A percentile compares a stretch with the other conserved stretches of the same genome.
Conservation (phyloP, 495 filamentous ascomycete genomes). For the Trichoderma parareesei region DNA sequence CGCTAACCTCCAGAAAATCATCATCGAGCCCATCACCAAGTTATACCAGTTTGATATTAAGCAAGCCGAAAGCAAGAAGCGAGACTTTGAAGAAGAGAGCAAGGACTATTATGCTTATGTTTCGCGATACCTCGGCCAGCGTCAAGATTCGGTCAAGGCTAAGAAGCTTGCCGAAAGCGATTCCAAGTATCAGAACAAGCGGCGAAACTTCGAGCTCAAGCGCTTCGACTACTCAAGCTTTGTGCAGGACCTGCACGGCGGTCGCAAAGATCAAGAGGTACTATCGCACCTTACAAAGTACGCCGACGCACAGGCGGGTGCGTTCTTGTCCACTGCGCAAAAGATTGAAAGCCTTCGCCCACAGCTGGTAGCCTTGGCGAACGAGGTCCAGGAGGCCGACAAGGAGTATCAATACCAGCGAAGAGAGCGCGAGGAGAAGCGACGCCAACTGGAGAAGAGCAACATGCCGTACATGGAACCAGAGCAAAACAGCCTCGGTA, state of each 20-base stretch:
- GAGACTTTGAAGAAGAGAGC: slow-evolving; percentile 97
- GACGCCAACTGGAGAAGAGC: slow-evolving; percentile 80
- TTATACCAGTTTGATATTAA: slow-evolving; percentile 96
- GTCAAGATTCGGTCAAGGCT: slow-evolving; percentile 91
- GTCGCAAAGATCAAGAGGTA: slow-evolving; percentile 95
- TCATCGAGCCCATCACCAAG: slow-evolving; percentile 88
- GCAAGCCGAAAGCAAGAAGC: slow-evolving; percentile 92
- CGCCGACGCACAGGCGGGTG: slow-evolving; percentile 81
- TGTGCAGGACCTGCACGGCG: slow-evolving; percentile 96
- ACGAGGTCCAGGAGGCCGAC: slow-evolving; percentile 82
- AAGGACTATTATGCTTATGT: slow-evolving; percentile 96
- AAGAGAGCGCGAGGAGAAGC: slow-evolving; percentile 88
- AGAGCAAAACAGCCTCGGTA: slow-evolving; percentile 32
- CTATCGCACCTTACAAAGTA: slow-evolving; percentile 93
- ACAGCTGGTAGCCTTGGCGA: slow-evolving; percentile 83
- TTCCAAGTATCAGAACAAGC: slow-evolving; percentile 89
- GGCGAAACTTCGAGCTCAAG: slow-evolving; percentile 90
- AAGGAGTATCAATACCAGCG: slow-evolving; percentile 93
- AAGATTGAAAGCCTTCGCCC: slow-evolving; percentile 84
- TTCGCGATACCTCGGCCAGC: slow-evolving; percentile 86
- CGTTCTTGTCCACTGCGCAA: slow-evolving; percentile 71
- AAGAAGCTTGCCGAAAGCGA: slow-evolving; percentile 94
- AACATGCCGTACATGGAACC: slow-evolving; percentile 75
- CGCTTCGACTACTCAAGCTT: slow-evolving; percentile 98
- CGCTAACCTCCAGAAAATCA: slow-evolving; percentile 74